These are phyloP conservation scores for Haplosporangium sp. DNA, from an alignment of 371 early-diverging fungal species.

Conservation along the genomic window DNA sequence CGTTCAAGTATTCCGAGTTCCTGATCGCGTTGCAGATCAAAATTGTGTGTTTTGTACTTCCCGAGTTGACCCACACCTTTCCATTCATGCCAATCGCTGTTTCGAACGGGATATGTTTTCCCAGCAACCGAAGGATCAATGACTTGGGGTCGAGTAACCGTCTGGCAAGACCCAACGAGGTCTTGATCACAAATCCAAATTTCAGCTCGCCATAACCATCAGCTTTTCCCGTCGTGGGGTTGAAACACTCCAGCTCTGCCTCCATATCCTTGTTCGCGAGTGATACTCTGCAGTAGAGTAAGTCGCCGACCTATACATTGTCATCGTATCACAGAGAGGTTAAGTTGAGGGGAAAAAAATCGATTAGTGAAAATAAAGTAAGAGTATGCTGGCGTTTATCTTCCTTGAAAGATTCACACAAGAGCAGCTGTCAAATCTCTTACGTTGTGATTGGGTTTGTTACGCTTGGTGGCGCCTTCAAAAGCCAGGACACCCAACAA, in stretches of 20 bases:
- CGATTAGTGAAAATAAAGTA: background rate
- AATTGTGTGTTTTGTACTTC: conserved; percentile 66
- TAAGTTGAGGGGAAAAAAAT: background rate
- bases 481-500: conserved; percentile 84
- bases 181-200: conserved; percentile 74
- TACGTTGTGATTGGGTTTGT: conserved; percentile 85
- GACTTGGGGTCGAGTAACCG: conserved; percentile 80
- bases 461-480: conserved; percentile 95
- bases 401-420: background rate
- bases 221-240: conserved; percentile 76
- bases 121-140: conserved; percentile 74
- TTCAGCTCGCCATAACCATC: conserved; percentile 87
- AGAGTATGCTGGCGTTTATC: background rate
- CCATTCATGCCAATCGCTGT: conserved; percentile 94
- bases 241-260: conserved; percentile 92
- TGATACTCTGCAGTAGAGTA: conserved; percentile 87
- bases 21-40: conserved; percentile 78
- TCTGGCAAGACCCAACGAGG: conserved; percentile 76
- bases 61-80: conserved; percentile 89
- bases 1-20: conserved; percentile 77
- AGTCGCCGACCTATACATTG: conserved; percentile 75
- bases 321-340: conserved; percentile 1
- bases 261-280: conserved; percentile 96
- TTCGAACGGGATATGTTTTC: conserved; percentile 85
- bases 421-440: background rate